phyloP scores from a whole-genome alignment of 495 filamentous ascomycete genomes.

The Cairneyella variabilis region DNA sequence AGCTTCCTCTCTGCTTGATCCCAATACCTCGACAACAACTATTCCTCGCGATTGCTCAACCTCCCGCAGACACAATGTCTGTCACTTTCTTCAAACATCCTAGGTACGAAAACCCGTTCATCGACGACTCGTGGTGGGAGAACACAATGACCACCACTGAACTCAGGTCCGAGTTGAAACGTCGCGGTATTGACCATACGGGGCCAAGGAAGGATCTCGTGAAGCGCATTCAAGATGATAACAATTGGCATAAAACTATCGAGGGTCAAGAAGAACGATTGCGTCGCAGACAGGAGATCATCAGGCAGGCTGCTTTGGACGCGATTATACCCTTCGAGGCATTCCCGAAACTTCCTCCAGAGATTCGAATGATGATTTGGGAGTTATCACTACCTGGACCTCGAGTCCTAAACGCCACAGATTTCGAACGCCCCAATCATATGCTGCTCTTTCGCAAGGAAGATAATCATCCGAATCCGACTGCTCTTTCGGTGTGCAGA shows the following conservation, averaged over 20 bases:
- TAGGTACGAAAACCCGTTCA: no score
- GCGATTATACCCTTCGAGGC: background rate
- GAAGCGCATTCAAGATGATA: background rate
- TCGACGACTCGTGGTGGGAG: no score
- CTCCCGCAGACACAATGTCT: no score
- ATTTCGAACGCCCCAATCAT: background rate
- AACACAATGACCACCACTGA: no score
- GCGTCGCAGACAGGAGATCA: background rate
- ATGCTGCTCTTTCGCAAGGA: background rate
- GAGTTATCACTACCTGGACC: background rate
- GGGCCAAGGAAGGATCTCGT: background rate
- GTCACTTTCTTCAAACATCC: no score
- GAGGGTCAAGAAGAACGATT: background rate
- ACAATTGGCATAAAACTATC: background rate
- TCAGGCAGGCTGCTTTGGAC: background rate
- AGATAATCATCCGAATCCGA: background rate
- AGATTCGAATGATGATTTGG: background rate
- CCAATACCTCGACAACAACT: no score
- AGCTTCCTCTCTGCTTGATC: no score
- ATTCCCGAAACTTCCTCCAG: background rate
- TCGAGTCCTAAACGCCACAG: background rate
- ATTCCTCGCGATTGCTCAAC: no score
- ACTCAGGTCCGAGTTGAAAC: background rate
- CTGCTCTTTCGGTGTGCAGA: background rate
- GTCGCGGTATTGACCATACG: background rate